Conservation (phyloP, 1,284 basidiomycete genomes). For the Abortiporus biennis region DNA sequence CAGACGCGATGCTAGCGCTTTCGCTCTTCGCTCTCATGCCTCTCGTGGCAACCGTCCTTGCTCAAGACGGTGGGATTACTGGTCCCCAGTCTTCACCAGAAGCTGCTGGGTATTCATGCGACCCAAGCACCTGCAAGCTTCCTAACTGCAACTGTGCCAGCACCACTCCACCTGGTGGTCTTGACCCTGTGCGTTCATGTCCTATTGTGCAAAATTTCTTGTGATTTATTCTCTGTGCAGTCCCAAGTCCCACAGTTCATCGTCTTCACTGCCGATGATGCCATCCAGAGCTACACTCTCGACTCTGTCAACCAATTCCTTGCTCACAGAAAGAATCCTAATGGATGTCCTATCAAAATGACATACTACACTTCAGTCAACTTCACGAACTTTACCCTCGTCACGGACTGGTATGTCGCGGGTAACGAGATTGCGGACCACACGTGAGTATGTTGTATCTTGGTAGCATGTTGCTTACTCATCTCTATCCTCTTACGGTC, state of each 20-base stretch:
- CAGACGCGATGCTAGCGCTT: slow-evolving; percentile 27
- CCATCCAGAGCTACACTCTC: slow-evolving; percentile 69
- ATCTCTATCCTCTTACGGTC: no score
- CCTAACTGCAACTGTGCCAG: slow-evolving; percentile 72
- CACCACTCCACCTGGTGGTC: slow-evolving; percentile 63
- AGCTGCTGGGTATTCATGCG: slow-evolving; percentile 67
- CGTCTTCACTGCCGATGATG: slow-evolving; percentile 69
- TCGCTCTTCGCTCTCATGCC: slow-evolving; percentile 28
- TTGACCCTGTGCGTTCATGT: slow-evolving; percentile 45
- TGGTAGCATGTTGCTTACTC: background rate
- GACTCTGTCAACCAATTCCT: slow-evolving; percentile 72
- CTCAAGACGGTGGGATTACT: slow-evolving; percentile 46
- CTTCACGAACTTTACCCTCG: slow-evolving; percentile 76
- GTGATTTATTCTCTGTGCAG: slow-evolving; percentile 26
- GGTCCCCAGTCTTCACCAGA: slow-evolving; percentile 40
- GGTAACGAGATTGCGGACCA: slow-evolving; percentile 88
- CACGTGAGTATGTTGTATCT: slow-evolving; percentile 45
- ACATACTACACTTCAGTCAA: slow-evolving; percentile 70
- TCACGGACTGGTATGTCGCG: slow-evolving; percentile 81
- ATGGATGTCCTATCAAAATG: slow-evolving; percentile 74
- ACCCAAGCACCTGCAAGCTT: slow-evolving; percentile 56
- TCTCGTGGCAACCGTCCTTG: slow-evolving; percentile 27
- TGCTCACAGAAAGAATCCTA: slow-evolving; percentile 73
- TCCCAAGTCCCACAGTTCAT: slow-evolving; percentile 65
- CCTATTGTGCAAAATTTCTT: slow-evolving; percentile 8